Conservation (phyloP, 2,329 filamentous ascomycete species). For the Fusarium chuoi region DNA sequence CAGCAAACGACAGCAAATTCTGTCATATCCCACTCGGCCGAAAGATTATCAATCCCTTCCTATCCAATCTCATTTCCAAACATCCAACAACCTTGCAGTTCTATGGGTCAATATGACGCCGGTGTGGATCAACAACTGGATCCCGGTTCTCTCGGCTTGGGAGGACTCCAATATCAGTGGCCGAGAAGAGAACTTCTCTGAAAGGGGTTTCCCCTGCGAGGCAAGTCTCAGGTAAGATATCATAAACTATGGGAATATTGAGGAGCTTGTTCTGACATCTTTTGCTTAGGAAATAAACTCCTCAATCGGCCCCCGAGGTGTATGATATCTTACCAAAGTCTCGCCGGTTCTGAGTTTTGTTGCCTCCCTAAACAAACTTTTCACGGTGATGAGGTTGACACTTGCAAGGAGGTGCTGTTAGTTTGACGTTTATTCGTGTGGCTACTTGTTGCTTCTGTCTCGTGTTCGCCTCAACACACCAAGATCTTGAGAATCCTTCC, state of each 20-base stretch:
- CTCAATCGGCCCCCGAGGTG: no score
- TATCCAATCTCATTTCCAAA: constrained; percentile 3
- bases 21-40: background rate
- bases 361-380: background rate
- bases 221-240: background rate
- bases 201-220: background rate
- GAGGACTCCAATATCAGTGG: constrained; percentile 11
- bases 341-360: background rate
- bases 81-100: constrained; percentile 25
- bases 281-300: no score
- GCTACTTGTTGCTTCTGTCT: constrained; percentile 11
- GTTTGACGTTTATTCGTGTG: background rate
- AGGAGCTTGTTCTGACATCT: background rate
- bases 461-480: background rate
- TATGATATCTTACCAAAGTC: background rate
- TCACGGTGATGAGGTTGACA: background rate
- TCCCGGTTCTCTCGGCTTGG: constrained; percentile 20
- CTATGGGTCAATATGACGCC: constrained; percentile 33
- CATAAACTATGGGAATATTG: background rate
- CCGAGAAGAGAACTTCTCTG: background rate
- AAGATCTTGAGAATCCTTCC: background rate
- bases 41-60: background rate
- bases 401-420: background rate
- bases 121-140: constrained; percentile 36
- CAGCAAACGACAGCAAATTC: background rate